phyloP scores from a whole-genome alignment of 768 basidiomycete species.

The Hydnum rufescens region DNA sequence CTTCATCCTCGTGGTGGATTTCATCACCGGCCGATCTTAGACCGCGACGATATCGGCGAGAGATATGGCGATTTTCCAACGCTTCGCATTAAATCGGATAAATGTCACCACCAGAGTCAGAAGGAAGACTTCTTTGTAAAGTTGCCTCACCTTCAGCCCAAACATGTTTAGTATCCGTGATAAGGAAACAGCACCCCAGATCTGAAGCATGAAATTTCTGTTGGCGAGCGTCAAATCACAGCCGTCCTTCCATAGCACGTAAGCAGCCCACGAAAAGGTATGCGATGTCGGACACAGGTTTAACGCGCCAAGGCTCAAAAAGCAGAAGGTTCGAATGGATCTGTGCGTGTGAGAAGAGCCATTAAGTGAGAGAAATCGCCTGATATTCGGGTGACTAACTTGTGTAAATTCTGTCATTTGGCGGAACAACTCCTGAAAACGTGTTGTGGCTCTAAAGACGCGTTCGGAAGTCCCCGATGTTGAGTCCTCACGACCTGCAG shows the following conservation, averaged over 20 bases:
- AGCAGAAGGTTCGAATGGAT: neutral
- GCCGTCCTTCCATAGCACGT: neutral
- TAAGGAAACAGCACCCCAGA: constrained; percentile 5
- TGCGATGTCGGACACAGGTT: neutral
- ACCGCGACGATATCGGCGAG: constrained; percentile 1
- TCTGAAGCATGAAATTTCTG: constrained; percentile 1
- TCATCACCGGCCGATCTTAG: neutral
- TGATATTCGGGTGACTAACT: too few species aligned
- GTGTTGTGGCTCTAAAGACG: neutral
- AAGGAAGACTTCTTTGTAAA: neutral
- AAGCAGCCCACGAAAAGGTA: neutral
- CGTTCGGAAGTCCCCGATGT: neutral
- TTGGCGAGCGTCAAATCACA: neutral
- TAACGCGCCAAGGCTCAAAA: neutral
- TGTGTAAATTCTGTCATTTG: neutral
- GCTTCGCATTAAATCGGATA: neutral
- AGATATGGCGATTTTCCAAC: constrained; percentile 7
- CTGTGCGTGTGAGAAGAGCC: neutral
- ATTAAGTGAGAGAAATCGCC: too few species aligned
- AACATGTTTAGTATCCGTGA: constrained; percentile 9
- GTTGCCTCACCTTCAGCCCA: constrained; percentile 6
- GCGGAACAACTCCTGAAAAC: neutral
- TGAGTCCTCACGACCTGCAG: neutral
- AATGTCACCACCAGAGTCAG: neutral
- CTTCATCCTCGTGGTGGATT: neutral